Conservation (phyloP, 176 grass and related monocot genomes). For the Lolium perenne region DNA sequence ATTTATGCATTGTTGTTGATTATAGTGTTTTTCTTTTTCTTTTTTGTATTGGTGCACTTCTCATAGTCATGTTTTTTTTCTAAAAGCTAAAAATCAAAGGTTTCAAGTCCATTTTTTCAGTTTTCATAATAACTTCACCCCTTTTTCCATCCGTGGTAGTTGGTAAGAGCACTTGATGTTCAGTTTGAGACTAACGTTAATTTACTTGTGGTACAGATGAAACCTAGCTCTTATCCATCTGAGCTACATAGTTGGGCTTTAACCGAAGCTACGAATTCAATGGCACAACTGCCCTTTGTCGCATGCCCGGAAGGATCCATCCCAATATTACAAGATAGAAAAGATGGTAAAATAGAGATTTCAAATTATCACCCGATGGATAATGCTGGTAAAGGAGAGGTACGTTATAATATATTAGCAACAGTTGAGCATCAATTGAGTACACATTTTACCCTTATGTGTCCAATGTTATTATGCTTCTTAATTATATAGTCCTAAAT, state of each 20-base stretch:
- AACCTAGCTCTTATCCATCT: neutral
- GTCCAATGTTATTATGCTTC: neutral
- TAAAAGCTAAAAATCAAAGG: neutral
- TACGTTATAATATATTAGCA: neutral
- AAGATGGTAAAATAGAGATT: neutral
- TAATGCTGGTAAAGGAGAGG: neutral
- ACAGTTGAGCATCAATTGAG: neutral
- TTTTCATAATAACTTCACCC: neutral
- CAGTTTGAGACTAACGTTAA: neutral
- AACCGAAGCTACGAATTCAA: neutral
- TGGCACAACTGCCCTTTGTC: neutral
- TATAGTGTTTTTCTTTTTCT: neutral
- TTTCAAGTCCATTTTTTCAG: neutral
- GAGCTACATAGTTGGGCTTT: neutral
- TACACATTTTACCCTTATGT: neutral
- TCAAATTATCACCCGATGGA: neutral
- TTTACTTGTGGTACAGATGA: neutral
- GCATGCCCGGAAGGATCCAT: neutral
- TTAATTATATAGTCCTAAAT: neutral
- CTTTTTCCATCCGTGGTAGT: neutral
- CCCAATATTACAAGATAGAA: slow-evolving; percentile 4
- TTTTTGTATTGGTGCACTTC: neutral
- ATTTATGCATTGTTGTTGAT: too few relatives aligned
- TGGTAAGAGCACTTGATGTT: neutral
- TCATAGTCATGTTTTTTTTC: neutral